Base-by-base conservation (phyloP, 768 basidiomycete species). In the Lactifluus rugatus region DNA sequence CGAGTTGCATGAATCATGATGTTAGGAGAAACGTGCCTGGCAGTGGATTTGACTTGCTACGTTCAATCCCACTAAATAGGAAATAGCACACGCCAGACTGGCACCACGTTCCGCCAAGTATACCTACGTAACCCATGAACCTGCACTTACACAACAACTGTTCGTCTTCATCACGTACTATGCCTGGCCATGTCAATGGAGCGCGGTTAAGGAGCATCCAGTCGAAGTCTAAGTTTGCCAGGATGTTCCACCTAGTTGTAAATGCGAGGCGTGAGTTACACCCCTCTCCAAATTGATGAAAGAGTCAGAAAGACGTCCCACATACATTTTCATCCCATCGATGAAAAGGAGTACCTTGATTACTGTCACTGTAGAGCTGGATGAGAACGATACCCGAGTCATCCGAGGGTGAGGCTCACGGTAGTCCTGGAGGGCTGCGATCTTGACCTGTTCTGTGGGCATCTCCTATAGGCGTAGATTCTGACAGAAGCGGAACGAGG, bases 271-370 rank as follows among this genome's bases (percentile, higher is more conserved):
- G 46, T 37, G 21, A 48, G 46, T 6, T 13, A 48, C 17, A 11
- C 13, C 3, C 13, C 26, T n/a, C 4, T 1, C 11, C 23, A 11
- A 4, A 28, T 16, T 11, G 28, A 45, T 2, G 23, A 51, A 19
- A n/a, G n/a, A n/a, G n/a, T n/a, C 23, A 4, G 5, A 4, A 34
- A 2, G 36, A 44, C 16, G 5, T 3, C 3, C 11, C 2, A 53
- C 57, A 3, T 58, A 58, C 57, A 53, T 23, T 21, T 58, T 58
- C 19, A 58, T 14, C 2, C 57, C 57, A 26, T 58, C 57, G 14
- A 53, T 42, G 13, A 58, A 58, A 21, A 52, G 57, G 3, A 53
- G 46, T 14, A 58, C 13, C 34, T 58, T 58, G 32, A 58, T 46
- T 0, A 58, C 37, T 3, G 57, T 53, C 21, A 58, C 57, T 58